Conservation (phyloP, 2,329 filamentous ascomycete genomes). For the Sarocladium strictum region DNA sequence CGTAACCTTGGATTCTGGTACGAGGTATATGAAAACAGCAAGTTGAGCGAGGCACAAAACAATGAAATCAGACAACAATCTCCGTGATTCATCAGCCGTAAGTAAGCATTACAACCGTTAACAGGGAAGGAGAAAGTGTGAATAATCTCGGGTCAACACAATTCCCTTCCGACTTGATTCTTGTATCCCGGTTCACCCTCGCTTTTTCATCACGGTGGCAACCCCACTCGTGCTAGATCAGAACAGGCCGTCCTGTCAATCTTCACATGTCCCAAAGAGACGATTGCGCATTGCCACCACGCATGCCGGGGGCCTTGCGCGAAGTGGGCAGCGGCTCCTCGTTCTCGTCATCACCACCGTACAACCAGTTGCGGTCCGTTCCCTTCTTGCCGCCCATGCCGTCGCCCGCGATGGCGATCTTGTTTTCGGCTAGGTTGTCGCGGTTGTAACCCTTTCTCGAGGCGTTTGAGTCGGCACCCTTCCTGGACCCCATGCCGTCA, state of each 20-base stretch:
- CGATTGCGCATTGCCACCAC: constrained; percentile 4
- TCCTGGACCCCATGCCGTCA: constrained; percentile 61
- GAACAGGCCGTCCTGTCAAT: no score
- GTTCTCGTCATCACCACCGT: constrained; percentile 23
- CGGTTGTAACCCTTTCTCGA: constrained; percentile 31
- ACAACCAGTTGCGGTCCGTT: constrained; percentile 50
- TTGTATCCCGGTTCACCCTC: neutral
- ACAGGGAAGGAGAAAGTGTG: constrained; percentile 13
- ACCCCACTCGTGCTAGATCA: no score
- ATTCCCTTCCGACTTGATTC: neutral
- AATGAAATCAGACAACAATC: constrained; percentile 2
- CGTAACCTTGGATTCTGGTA: no score
- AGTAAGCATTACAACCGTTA: constrained; percentile 25
- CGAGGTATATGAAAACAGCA: neutral
- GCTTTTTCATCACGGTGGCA: neutral
- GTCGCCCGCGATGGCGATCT: constrained; percentile 48
- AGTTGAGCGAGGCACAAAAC: neutral
- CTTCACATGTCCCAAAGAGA: constrained; percentile 9
- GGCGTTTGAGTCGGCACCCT: constrained; percentile 36
- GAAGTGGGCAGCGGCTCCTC: constrained; percentile 8
- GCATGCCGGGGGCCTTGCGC: neutral
- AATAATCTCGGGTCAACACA: constrained; percentile 5
- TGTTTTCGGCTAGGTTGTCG: constrained; percentile 35
- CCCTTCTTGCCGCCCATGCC: constrained; percentile 61
- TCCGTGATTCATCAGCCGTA: constrained; percentile 28